A percentile compares a stretch with the other conserved stretches of the same genome.
Conservation (phyloP, 495 filamentous ascomycete genomes). For the Annulohypoxylon maeteangense region DNA sequence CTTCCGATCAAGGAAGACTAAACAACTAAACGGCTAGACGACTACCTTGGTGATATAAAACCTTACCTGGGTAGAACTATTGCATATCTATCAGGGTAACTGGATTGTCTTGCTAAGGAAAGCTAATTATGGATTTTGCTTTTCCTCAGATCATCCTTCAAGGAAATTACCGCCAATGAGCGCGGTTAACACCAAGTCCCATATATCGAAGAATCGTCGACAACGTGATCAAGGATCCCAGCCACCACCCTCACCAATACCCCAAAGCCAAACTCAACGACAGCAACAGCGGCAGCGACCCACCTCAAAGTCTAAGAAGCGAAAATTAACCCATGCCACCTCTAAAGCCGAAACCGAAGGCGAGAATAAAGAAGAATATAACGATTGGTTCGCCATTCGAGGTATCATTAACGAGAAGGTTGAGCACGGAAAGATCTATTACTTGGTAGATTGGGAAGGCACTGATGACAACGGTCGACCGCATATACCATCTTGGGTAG, state of each 20-base stretch:
- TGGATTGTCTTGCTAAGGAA: not conserved
- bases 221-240: constrained; percentile 6
- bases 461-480: constrained; percentile 49
- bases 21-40: not conserved
- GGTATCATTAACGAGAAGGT: constrained; percentile 55
- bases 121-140: constrained; percentile 41
- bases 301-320: constrained; percentile 17
- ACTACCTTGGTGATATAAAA: constrained; percentile 21
- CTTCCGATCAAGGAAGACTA: constrained; percentile 3
- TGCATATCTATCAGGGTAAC: constrained; percentile 1
- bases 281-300: not conserved
- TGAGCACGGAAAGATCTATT: constrained; percentile 44
- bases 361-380: not conserved
- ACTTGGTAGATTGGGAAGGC: constrained; percentile 55
- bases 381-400: constrained; percentile 43
- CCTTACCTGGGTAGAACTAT: not conserved
- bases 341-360: constrained; percentile 7
- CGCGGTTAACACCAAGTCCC: constrained; percentile 13
- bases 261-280: not conserved
- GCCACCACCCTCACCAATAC: not conserved
- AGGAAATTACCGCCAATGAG: constrained; percentile 40
- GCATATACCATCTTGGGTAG: constrained; percentile 56
- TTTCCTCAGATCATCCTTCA: constrained; percentile 31
- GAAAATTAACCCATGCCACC: constrained; percentile 10
- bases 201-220: constrained; percentile 9